Evolutionary conservation across 148 eudicot species (phyloP).

Genomic region (Salicornia ramosissima): DNA sequence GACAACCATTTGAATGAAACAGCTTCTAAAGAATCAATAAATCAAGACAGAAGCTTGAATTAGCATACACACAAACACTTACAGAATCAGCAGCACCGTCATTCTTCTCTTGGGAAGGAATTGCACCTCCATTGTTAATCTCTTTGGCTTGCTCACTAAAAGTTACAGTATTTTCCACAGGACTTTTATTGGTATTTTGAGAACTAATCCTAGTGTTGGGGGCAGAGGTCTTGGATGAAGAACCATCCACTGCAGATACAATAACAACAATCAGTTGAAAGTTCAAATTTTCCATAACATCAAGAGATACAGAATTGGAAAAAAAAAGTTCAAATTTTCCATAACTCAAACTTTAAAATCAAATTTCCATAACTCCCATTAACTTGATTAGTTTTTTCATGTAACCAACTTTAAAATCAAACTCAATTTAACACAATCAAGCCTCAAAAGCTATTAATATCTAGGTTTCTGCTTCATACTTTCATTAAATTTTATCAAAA

Average conservation of each 20-base stretch:
- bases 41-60: slow-evolving; percentile 1
- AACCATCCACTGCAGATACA: slow-evolving; percentile 41
- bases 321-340: too few species aligned
- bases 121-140: slow-evolving; percentile 34
- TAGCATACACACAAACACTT: slow-evolving; percentile 20
- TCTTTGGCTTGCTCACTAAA: slow-evolving; percentile 49
- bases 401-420: not conserved
- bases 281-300: too few species aligned
- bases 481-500: not conserved
- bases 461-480: not conserved
- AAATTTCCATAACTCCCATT: not conserved
- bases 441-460: not conserved
- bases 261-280: not conserved
- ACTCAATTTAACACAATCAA: not conserved
- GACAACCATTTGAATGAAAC: not conserved
- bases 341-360: too few species aligned
- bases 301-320: too few species aligned
- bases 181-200: too few species aligned
- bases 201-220: slow-evolving; percentile 37
- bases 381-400: not conserved
- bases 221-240: slow-evolving; percentile 27
- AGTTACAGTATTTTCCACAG: slow-evolving; percentile 39
- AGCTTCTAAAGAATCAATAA: not conserved
- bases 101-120: slow-evolving; percentile 31
- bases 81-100: slow-evolving; percentile 31